These are phyloP conservation scores for Apiospora aurea DNA, from an alignment of 2,329 filamentous ascomycete genomes.

Conservation along the genomic window DNA sequence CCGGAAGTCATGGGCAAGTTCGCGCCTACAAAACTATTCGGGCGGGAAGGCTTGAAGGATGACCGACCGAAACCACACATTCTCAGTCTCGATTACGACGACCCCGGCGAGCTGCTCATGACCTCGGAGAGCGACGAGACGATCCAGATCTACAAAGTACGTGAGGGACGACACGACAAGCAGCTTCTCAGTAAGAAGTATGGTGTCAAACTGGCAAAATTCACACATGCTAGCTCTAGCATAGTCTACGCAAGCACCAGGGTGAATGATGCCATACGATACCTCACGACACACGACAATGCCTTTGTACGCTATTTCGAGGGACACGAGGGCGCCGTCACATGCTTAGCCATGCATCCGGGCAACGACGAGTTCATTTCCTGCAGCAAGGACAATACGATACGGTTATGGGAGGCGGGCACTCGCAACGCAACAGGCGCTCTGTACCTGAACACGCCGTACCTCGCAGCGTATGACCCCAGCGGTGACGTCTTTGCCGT, in stretches of 20 bases:
- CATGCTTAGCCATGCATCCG: slow-evolving; percentile 82
- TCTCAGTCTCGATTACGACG: slow-evolving; percentile 94
- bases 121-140: slow-evolving; percentile 93
- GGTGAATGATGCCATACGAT: slow-evolving; percentile 87
- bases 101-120: slow-evolving; percentile 90
- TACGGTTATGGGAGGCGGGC: slow-evolving; percentile 87
- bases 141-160: slow-evolving; percentile 93
- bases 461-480: slow-evolving; percentile 88
- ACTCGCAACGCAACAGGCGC: slow-evolving; percentile 82
- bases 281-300: slow-evolving; percentile 92
- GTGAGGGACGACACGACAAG: slow-evolving; percentile 89
- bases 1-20: slow-evolving; percentile 80
- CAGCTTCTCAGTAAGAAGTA: slow-evolving; percentile 95
- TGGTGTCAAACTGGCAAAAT: slow-evolving; percentile 90
- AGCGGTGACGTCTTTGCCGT: slow-evolving; percentile 92
- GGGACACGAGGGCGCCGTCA: slow-evolving; percentile 86
- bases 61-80: slow-evolving; percentile 66
- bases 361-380: slow-evolving; percentile 91
- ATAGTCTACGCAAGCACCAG: slow-evolving; percentile 97
- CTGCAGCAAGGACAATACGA: slow-evolving; percentile 87
- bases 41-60: slow-evolving; percentile 62
- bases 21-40: slow-evolving; percentile 78
- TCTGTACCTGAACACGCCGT: slow-evolving; percentile 80
- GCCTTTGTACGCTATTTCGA: slow-evolving; percentile 96
- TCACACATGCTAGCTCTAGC: slow-evolving; percentile 89